Evolutionary conservation across 2,329 filamentous ascomycete genomes (phyloP).

Genomic region (Daldinia sp.): DNA sequence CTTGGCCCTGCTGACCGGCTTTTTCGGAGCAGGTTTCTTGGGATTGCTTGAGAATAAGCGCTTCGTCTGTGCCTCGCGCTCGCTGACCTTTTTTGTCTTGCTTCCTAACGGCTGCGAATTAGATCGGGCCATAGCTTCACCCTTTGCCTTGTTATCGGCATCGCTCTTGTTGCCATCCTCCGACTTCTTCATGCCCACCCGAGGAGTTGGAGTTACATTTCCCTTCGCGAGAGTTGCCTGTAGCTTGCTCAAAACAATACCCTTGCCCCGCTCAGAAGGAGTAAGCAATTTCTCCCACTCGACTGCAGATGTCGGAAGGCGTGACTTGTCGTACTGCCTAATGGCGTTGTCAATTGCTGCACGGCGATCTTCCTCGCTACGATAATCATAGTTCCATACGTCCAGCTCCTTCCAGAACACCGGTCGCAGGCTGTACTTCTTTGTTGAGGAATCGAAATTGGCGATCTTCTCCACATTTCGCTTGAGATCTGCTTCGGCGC

Average conservation of each 20-base stretch:
- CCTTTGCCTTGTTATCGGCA: constrained; percentile 53
- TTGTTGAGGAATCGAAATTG: constrained; percentile 60
- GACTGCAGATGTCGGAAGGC: constrained; percentile 66
- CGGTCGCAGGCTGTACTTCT: constrained; percentile 69
- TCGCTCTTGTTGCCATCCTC: constrained; percentile 63
- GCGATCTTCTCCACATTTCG: constrained; percentile 69
- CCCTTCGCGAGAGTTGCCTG: constrained; percentile 70
- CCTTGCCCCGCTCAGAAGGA: constrained; percentile 68
- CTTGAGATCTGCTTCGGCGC: constrained; percentile 66
- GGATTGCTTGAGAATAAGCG: constrained; percentile 61
- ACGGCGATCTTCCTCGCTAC: constrained; percentile 66
- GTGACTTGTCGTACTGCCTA: constrained; percentile 69
- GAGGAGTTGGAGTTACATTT: constrained; percentile 60
- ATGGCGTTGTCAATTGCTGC: constrained; percentile 72
- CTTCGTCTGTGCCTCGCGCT: constrained; percentile 68
- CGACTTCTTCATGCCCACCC: constrained; percentile 62
- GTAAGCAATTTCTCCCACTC: constrained; percentile 73
- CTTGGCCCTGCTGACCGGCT: constrained; percentile 60
- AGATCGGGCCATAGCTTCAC: constrained; percentile 63
- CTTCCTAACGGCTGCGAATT: constrained; percentile 63
- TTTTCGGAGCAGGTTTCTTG: constrained; percentile 58
- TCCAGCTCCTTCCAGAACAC: constrained; percentile 73
- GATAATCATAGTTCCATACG: constrained; percentile 72
- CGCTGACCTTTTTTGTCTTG: constrained; percentile 69
- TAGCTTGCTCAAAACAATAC: constrained; percentile 71